phyloP scores from a whole-genome alignment of 768 basidiomycete genomes.

The Albatrellus ellisii region DNA sequence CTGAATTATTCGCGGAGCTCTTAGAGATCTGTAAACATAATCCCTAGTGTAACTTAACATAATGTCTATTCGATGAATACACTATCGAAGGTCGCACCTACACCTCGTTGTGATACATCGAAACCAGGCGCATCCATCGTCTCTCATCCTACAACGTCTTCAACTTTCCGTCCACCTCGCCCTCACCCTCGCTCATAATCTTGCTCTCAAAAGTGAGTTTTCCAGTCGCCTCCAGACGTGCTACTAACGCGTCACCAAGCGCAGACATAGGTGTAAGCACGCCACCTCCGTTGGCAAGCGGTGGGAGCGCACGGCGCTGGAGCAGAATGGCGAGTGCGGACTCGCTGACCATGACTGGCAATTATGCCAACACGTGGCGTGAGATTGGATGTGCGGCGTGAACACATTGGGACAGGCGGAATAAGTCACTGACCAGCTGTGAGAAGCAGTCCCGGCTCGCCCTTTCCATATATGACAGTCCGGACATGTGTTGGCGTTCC shows the following conservation, averaged over 20 bases:
- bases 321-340: slow-evolving; percentile 61
- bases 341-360: slow-evolving; percentile 62
- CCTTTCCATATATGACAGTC: slow-evolving; percentile 47
- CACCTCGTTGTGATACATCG: too few relatives aligned
- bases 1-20: too few relatives aligned
- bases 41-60: too few relatives aligned
- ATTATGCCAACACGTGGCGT: background rate
- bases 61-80: too few relatives aligned
- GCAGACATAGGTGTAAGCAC: slow-evolving; percentile 76
- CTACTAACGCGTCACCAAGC: slow-evolving; percentile 63
- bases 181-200: background rate
- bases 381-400: slow-evolving; percentile 1
- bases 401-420: slow-evolving; percentile 6
- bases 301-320: slow-evolving; percentile 37
- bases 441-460: slow-evolving; percentile 66
- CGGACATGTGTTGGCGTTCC: slow-evolving; percentile 34
- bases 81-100: too few relatives aligned
- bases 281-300: slow-evolving; percentile 52
- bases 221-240: slow-evolving; percentile 47
- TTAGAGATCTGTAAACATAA: too few relatives aligned
- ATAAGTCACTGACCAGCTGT: slow-evolving; percentile 32
- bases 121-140: too few relatives aligned
- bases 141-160: too few relatives aligned
- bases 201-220: slow-evolving; percentile 31
- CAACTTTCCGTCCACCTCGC: background rate